phyloP scores from a whole-genome alignment of 345 rosid species.

The Euphorbia tirucalli region DNA sequence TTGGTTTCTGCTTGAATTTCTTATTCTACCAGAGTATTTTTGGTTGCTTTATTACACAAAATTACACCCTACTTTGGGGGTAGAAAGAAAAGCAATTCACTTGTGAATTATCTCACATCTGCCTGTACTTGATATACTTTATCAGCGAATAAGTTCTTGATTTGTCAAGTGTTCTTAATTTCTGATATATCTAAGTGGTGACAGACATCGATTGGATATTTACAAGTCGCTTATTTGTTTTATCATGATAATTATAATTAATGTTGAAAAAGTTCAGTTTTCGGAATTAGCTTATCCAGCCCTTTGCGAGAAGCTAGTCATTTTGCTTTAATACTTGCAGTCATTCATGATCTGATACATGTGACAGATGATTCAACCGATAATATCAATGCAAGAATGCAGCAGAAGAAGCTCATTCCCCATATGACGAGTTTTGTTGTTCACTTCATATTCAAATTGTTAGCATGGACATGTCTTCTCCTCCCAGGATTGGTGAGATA shows the following conservation, averaged over 20 bases:
- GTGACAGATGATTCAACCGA: constrained; percentile 46
- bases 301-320: constrained; percentile 1
- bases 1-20: background rate
- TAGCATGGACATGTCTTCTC: constrained; percentile 48
- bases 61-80: background rate
- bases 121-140: background rate
- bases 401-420: constrained; percentile 31
- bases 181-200: background rate
- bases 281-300: background rate
- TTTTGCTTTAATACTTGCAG: background rate
- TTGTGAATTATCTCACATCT: background rate
- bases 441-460: constrained; percentile 44
- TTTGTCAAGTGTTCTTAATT: background rate
- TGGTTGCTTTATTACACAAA: background rate
- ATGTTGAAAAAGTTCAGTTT: background rate
- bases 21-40: background rate
- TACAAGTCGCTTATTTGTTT: background rate
- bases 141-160: background rate
- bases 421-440: constrained; percentile 32
- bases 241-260: background rate
- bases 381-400: constrained; percentile 29
- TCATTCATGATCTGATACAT: constrained; percentile 15
- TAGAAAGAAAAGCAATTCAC: background rate
- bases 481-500: constrained; percentile 42
- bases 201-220: background rate